Percentiles rank a stretch among this genome's conserved stretches.
Conservation (phyloP, 2,329 filamentous ascomycete genomes). For the Diaporthe citriasiana region DNA sequence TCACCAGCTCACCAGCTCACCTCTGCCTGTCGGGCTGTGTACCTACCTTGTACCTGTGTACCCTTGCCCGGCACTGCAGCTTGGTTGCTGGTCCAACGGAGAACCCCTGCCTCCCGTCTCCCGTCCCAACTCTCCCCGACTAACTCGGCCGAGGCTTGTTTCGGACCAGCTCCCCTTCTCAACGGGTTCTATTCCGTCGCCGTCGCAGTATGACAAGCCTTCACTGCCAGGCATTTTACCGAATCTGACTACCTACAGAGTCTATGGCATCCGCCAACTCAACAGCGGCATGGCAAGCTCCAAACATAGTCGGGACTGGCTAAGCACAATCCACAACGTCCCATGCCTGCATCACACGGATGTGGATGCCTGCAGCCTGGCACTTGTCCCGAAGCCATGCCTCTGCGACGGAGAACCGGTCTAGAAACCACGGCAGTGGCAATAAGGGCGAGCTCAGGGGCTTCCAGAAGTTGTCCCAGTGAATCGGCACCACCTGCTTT, state of each 20-base stretch:
- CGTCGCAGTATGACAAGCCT: neutral
- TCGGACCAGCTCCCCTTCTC: neutral
- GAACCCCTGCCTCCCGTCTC: slow-evolving; percentile 15
- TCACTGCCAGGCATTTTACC: neutral
- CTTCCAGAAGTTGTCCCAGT: slow-evolving; percentile 28
- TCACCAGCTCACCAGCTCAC: slow-evolving; percentile 1
- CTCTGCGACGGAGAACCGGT: slow-evolving; percentile 6
- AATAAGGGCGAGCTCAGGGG: slow-evolving; percentile 18
- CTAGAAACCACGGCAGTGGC: slow-evolving; percentile 16
- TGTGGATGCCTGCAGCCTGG: neutral
- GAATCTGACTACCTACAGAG: too few relatives aligned
- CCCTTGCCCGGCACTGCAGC: slow-evolving; percentile 23
- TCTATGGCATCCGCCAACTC: too few relatives aligned
- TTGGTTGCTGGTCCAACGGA: slow-evolving; percentile 12
- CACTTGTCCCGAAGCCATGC: slow-evolving; percentile 16
- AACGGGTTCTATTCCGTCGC: neutral
- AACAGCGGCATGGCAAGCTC: neutral
- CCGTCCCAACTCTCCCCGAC: neutral
- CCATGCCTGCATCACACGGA: slow-evolving; percentile 20
- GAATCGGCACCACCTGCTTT: slow-evolving; percentile 19
- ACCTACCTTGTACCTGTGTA: neutral
- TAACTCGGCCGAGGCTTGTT: slow-evolving; percentile 24
- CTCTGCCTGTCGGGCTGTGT: slow-evolving; percentile 8
- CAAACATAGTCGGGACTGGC: neutral
- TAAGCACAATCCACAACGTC: slow-evolving; percentile 12